These are phyloP conservation scores for Russula ochroleuca DNA, from an alignment of 768 basidiomycete genomes.

Conservation along the genomic window DNA sequence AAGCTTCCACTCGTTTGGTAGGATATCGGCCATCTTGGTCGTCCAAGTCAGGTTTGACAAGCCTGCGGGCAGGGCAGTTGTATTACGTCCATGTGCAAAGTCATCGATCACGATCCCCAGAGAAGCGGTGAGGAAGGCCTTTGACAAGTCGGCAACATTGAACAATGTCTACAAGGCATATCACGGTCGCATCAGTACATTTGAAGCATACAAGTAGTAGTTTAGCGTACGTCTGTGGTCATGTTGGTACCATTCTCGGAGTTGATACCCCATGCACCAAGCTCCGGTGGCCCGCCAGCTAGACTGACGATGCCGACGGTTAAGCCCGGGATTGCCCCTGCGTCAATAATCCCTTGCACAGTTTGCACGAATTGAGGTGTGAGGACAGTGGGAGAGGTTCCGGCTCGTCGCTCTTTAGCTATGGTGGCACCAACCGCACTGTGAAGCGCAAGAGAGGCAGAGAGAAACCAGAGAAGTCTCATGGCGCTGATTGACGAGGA, in stretches of 20 bases:
- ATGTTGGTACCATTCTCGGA: conserved; percentile 19
- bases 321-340: conserved; percentile 7
- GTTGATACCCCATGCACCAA: conserved; percentile 21
- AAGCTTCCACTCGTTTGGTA: conserved; percentile 40
- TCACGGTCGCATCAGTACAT: background rate
- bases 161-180: conserved; percentile 37
- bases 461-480: background rate
- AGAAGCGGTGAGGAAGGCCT: conserved; percentile 40
- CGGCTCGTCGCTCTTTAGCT: background rate
- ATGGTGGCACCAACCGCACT: background rate
- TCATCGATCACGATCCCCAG: conserved; percentile 44
- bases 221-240: conserved; percentile 17
- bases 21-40: conserved; percentile 36
- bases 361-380: background rate
- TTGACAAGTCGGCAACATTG: conserved; percentile 37
- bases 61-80: conserved; percentile 34
- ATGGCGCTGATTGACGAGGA: background rate
- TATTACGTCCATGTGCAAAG: conserved; percentile 36
- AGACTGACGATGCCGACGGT: conserved; percentile 11
- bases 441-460: background rate
- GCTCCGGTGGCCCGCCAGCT: conserved; percentile 7
- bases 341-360: conserved; percentile 1
- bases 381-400: background rate
- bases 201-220: too few species aligned
- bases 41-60: conserved; percentile 37